Conservation (phyloP, 331 rosid genomes). For the Pyrus hybrid region DNA sequence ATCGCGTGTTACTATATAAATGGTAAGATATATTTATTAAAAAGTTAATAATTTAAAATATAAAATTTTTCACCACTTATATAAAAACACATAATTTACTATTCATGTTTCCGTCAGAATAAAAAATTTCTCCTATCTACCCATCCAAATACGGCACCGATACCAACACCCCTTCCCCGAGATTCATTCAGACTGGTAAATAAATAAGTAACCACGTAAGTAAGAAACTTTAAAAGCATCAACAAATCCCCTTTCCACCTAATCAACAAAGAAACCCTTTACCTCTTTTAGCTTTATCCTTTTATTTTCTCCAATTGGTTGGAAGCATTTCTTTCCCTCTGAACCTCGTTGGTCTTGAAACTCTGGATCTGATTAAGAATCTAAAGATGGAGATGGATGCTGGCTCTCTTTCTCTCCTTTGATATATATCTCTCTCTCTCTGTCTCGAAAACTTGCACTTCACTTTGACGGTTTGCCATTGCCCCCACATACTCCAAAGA, state of each 20-base stretch:
- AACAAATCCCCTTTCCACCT: too few species aligned
- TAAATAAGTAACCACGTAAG: not conserved
- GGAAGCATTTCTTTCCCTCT: not conserved
- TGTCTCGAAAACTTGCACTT: not conserved
- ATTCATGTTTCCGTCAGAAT: too few species aligned
- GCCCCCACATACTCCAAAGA: not conserved
- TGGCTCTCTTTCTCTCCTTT: constrained; percentile 6
- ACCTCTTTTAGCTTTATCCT: not conserved
- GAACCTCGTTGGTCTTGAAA: not conserved
- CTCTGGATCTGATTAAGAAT: not conserved
- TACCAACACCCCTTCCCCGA: not conserved
- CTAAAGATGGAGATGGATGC: not conserved
- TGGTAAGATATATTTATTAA: too few species aligned
- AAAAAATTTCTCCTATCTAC: too few species aligned
- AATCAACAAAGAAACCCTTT: not conserved
- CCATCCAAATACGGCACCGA: constrained; percentile 5
- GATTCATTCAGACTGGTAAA: not conserved
- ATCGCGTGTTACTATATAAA: too few species aligned
- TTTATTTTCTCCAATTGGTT: not conserved
- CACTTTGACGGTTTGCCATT: constrained; percentile 9
- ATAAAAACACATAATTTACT: too few species aligned
- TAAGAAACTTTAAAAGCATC: not conserved
- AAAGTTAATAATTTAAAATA: too few species aligned
- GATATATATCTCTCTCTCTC: not conserved
- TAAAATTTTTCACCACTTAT: too few species aligned